A percentile compares a stretch with the other conserved stretches of the same genome.
These are phyloP conservation scores for Kalaharituber pfeilii DNA, from an alignment of 2,329 filamentous ascomycete species.

Conservation along the genomic window DNA sequence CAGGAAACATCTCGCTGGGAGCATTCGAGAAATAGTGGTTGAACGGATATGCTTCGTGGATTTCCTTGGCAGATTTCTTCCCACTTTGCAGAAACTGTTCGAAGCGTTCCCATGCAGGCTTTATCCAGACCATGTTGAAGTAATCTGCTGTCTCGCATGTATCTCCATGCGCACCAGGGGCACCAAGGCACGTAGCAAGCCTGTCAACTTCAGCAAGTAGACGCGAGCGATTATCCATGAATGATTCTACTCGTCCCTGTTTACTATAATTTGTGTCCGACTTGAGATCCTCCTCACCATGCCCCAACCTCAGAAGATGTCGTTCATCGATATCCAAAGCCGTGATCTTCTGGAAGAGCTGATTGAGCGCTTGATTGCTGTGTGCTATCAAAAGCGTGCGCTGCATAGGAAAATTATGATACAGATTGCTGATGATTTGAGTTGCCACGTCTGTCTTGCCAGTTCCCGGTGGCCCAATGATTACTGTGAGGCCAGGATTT, in stretches of 20 bases:
- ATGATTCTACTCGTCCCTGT: conserved; percentile 83
- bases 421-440: conserved; percentile 97
- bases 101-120: conserved; percentile 77
- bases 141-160: conserved; percentile 95
- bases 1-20: conserved; percentile 57
- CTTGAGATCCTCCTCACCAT: conserved; percentile 85
- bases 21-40: conserved; percentile 72
- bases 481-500: conserved; percentile 81
- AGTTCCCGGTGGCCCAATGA: conserved; percentile 88
- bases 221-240: conserved; percentile 67
- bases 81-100: conserved; percentile 33
- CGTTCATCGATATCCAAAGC: conserved; percentile 88
- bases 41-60: conserved; percentile 69
- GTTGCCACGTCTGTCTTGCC: conserved; percentile 99
- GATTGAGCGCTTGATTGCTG: conserved; percentile 94
- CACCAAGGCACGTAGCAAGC: conserved; percentile 66
- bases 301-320: conserved; percentile 77
- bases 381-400: conserved; percentile 85
- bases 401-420: conserved; percentile 90
- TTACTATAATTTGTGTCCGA: conserved; percentile 83
- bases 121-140: conserved; percentile 82
- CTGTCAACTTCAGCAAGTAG: conserved; percentile 73
- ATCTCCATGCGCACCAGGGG: conserved; percentile 84
- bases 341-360: conserved; percentile 96
- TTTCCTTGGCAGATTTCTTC: conserved; percentile 20